Percentiles rank a stretch among this genome's conserved stretches.
Conservation (phyloP, 2,329 filamentous ascomycete species). For the Rhinocladiella mackenziei region DNA sequence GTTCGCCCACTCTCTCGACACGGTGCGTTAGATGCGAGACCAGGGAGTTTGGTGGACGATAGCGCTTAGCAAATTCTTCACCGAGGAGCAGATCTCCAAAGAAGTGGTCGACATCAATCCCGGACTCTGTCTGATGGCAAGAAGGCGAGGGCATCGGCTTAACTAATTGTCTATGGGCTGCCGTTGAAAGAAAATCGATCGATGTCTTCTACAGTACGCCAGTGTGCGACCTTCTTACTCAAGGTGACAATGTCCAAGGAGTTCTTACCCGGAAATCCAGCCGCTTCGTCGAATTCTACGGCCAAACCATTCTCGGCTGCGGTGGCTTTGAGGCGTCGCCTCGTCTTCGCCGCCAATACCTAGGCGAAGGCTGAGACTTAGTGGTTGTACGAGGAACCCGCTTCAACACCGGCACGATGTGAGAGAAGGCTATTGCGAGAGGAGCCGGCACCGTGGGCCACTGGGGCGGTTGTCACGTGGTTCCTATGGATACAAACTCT, state of each 20-base stretch:
- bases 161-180: conserved; percentile 9
- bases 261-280: not conserved
- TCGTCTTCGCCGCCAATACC: conserved; percentile 3
- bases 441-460: not conserved
- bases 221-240: conserved; percentile 33
- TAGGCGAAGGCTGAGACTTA: conserved; percentile 3
- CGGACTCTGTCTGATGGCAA: conserved; percentile 60
- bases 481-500: conserved; percentile 1
- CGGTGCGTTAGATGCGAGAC: conserved; percentile 4
- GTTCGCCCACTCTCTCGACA: not conserved
- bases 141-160: conserved; percentile 50
- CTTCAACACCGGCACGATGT: conserved; percentile 5
- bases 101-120: conserved; percentile 2
- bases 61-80: conserved; percentile 61
- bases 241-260: conserved; percentile 29
- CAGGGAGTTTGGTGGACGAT: conserved; percentile 39
- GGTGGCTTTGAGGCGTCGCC: conserved; percentile 6
- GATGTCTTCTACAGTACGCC: conserved; percentile 20
- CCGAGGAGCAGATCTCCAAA: conserved; percentile 57
- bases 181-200: conserved; percentile 24
- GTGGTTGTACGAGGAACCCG: conserved; percentile 3
- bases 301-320: conserved; percentile 1
- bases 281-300: conserved; percentile 2
- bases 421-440: conserved; percentile 3
- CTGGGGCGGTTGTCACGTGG: conserved; percentile 6